phyloP scores from a whole-genome alignment of 805 yeast genomes.

The Sporopachydermia lactativora region DNA sequence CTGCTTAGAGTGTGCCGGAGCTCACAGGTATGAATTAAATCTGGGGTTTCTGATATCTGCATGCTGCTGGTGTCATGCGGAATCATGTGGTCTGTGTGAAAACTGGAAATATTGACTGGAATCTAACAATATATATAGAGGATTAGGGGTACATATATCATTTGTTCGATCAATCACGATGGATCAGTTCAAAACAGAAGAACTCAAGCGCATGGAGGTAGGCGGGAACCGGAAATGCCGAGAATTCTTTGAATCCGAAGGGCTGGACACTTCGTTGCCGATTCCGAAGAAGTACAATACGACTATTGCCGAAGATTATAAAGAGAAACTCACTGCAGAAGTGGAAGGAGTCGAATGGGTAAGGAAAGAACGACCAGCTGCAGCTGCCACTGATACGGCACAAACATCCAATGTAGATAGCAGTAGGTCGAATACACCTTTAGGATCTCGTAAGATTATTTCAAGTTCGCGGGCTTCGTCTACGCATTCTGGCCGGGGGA shows the following conservation, averaged over 20 bases:
- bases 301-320: slow-evolving; percentile 89
- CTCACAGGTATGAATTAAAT: slow-evolving; percentile 35
- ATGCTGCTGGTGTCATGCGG: too few relatives aligned
- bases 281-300: slow-evolving; percentile 73
- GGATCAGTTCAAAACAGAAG: slow-evolving; percentile 97
- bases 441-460: slow-evolving; percentile 5
- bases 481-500: slow-evolving; percentile 14
- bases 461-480: slow-evolving; percentile 5
- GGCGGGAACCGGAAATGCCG: slow-evolving; percentile 82
- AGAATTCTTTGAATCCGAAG: slow-evolving; percentile 55
- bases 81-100: too few relatives aligned
- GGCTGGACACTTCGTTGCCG: slow-evolving; percentile 49
- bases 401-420: too few relatives aligned
- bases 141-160: slow-evolving; percentile 92
- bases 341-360: slow-evolving; percentile 61
- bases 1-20: slow-evolving; percentile 96
- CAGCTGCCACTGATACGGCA: background rate
- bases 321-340: slow-evolving; percentile 59
- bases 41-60: too few relatives aligned
- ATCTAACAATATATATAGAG: too few relatives aligned
- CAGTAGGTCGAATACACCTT: slow-evolving; percentile 2
- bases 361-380: slow-evolving; percentile 41
- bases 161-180: slow-evolving; percentile 94
- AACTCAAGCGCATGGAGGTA: slow-evolving; percentile 75
- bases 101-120: too few relatives aligned